Percentiles rank a stretch among this genome's conserved stretches.
These are phyloP conservation scores for Coniochaeta sp. DNA, from an alignment of 2,329 filamentous ascomycete species.

Conservation along the genomic window DNA sequence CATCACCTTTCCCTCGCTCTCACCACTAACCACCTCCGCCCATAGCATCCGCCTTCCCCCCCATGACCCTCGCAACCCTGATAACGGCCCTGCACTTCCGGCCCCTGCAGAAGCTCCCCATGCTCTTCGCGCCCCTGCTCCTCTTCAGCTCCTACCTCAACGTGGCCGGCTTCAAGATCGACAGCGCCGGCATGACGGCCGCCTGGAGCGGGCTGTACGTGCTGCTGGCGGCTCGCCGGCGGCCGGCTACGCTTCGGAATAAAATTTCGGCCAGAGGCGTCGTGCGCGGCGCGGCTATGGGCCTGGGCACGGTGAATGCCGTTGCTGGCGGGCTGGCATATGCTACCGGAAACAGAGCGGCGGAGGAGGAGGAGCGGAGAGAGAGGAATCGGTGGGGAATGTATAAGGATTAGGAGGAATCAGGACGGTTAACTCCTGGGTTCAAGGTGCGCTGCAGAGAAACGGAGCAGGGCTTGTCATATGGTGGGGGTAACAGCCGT, in stretches of 20 bases:
- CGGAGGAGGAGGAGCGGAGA: constrained; percentile 38
- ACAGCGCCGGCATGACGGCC: constrained; percentile 46
- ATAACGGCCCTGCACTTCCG: constrained; percentile 48
- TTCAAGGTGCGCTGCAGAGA: no score
- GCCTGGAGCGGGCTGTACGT: constrained; percentile 52
- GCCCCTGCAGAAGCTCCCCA: constrained; percentile 41
- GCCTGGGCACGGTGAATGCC: constrained; percentile 39
- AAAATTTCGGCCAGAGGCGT: constrained; percentile 38
- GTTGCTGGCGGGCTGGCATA: constrained; percentile 45
- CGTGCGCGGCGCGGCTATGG: constrained; percentile 43
- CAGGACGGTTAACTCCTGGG: no score
- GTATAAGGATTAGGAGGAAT: constrained; percentile 12
- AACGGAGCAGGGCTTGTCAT: no score
- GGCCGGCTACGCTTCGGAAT: constrained; percentile 20
- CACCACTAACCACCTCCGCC: background rate
- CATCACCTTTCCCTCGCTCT: background rate
- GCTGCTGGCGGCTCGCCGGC: constrained; percentile 42
- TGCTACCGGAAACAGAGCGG: constrained; percentile 39
- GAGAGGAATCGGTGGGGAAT: constrained; percentile 45
- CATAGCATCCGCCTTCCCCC: constrained; percentile 45
- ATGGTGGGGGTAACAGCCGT: no score
- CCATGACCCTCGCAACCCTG: constrained; percentile 48
- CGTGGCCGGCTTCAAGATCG: constrained; percentile 49
- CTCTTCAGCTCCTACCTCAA: constrained; percentile 52
- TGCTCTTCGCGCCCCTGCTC: constrained; percentile 43